phyloP scores from a whole-genome alignment of 768 basidiomycete genomes.

The Termitomyces titanicus region DNA sequence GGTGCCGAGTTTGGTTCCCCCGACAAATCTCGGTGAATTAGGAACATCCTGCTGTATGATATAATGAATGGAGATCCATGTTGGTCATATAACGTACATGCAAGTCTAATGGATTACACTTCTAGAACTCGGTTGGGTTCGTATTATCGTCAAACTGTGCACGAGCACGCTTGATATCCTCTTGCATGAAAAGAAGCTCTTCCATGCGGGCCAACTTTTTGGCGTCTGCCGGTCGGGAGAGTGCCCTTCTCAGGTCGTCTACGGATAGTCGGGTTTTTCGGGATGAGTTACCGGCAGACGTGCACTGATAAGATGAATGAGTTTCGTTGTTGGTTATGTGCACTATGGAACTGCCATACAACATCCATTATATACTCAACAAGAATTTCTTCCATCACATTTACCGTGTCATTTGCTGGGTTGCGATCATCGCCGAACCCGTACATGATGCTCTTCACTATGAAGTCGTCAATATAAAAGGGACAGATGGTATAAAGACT shows the following conservation, averaged over 20 bases:
- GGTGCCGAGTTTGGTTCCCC: neutral
- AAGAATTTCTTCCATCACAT: slow-evolving; percentile 91
- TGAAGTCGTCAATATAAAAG: slow-evolving; percentile 8
- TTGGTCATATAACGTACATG: slow-evolving; percentile 1
- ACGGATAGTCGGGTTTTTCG: slow-evolving; percentile 76
- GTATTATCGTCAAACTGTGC: slow-evolving; percentile 62
- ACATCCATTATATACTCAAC: slow-evolving; percentile 89
- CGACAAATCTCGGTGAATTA: slow-evolving; percentile 6
- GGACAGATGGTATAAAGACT: neutral
- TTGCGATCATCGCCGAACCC: slow-evolving; percentile 92
- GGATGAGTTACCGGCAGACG: slow-evolving; percentile 65
- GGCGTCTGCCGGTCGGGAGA: slow-evolving; percentile 83
- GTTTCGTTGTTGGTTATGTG: slow-evolving; percentile 4
- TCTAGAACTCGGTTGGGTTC: slow-evolving; percentile 43
- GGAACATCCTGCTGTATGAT: slow-evolving; percentile 1
- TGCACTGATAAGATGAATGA: slow-evolving; percentile 47
- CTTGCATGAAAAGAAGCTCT: slow-evolving; percentile 89
- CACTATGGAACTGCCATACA: slow-evolving; percentile 44
- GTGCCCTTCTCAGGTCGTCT: slow-evolving; percentile 77
- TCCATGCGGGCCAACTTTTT: slow-evolving; percentile 93
- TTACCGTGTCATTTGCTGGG: slow-evolving; percentile 83
- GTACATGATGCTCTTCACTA: slow-evolving; percentile 86
- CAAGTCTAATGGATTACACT: neutral
- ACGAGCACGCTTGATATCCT: slow-evolving; percentile 86
- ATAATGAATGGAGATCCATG: neutral